phyloP scores from a whole-genome alignment of 805 yeast genomes.

The Saturnispora kantuleensis region DNA sequence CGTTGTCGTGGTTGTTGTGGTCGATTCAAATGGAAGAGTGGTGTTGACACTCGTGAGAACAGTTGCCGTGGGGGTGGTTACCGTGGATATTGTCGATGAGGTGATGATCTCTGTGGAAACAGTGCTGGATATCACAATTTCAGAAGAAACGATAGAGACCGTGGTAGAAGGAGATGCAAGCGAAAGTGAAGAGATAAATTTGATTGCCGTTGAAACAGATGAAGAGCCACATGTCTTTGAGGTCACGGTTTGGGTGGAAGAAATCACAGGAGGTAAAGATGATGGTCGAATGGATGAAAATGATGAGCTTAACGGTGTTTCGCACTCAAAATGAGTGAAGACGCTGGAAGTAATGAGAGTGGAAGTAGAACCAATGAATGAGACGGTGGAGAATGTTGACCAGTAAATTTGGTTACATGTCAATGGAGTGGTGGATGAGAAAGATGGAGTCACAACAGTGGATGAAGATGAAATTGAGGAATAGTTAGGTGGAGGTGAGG shows the following conservation, averaged over 20 bases:
- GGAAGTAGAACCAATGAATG: not conserved
- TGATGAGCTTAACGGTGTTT: not conserved
- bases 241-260: not conserved
- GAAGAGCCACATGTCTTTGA: slow-evolving; percentile 1
- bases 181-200: slow-evolving; percentile 3
- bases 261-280: not conserved
- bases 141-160: no score
- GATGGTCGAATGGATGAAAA: slow-evolving; percentile 1
- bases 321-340: slow-evolving; percentile 3
- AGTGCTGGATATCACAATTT: no score
- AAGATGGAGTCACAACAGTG: not conserved
- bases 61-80: not conserved
- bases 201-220: not conserved
- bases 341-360: not conserved
- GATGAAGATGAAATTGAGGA: no score
- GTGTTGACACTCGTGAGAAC: not conserved
- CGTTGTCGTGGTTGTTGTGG: not conserved
- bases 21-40: not conserved
- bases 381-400: slow-evolving; percentile 1
- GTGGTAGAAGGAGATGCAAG: not conserved
- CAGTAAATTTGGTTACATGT: not conserved
- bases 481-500: no score
- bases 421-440: slow-evolving; percentile 2
- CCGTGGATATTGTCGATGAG: not conserved
- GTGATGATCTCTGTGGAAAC: not conserved